Base-by-base conservation (phyloP, 1,284 basidiomycete genomes). In the Taiwanofungus camphoratus region DNA sequence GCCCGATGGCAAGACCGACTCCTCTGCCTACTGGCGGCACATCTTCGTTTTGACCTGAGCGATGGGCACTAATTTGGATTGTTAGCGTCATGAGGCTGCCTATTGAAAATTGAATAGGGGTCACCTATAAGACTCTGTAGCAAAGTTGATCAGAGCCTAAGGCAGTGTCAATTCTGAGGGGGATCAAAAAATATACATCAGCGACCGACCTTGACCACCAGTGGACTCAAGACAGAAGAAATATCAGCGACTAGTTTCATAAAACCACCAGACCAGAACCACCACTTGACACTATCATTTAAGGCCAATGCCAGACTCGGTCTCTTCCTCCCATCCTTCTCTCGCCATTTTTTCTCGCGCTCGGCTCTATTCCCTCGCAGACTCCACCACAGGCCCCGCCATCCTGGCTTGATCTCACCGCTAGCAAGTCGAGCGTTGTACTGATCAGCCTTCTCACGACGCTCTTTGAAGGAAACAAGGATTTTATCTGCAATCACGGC, bases 191-290 rank as follows among this genome's bases (percentile, higher is more conserved):
- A 23, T 21, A 3, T 9, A 3, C 6, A n/a, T 7, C 38, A 7
- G 27, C 6, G 18, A 36, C 62, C 13, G 46, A 77, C 78, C 63
- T 87, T 86, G 45, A 92, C 78, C n/a, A 93, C 59, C 3, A 92
- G 71, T 3, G 87, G 87, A 53, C 79, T 83, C 11, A 79, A 82
- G n/a, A 90, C 73, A 46, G 82, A 79, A 2, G 83, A 75, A 2
- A 76, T 75, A 56, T 92, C 88, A 2, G 77, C 75, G 19, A 86
- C 62, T 27, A 92, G 68, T 60, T 93, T 94, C 61, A 92, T 66
- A 7, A 85, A 7, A 4, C 87, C 89, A 42, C 75, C 83, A 2
- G 74, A 69, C 91, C 92, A 94, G 60, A 94, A 90, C 69, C 79
- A 83, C 71, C 77, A 81, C 23, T 80, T 80, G 51, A 95, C 76